Conservation (phyloP, 768 basidiomycete genomes). For the Trametopsis cervina region DNA sequence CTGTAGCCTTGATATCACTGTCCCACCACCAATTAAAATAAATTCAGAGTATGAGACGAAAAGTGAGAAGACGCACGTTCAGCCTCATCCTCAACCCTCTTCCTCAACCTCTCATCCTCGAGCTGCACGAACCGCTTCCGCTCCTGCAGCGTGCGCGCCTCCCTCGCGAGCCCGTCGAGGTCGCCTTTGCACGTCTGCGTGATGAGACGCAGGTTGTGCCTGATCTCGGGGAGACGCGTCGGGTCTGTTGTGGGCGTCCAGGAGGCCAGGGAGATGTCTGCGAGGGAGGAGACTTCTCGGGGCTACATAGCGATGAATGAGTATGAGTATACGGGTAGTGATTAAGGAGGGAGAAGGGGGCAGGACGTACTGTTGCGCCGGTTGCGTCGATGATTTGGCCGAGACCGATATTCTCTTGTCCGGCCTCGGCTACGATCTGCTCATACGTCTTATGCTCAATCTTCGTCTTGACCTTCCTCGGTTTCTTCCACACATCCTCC, state of each 20-base stretch:
- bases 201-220: conserved; percentile 90
- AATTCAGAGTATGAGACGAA: neutral
- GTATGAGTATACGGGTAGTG: conserved; percentile 8
- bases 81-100: conserved; percentile 70
- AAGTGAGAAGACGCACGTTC: conserved; percentile 51
- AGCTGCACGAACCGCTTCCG: conserved; percentile 62
- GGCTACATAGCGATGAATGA: conserved; percentile 39
- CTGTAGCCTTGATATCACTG: conserved; percentile 76
- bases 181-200: conserved; percentile 76
- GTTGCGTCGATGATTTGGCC: conserved; percentile 94
- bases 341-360: neutral
- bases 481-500: conserved; percentile 78
- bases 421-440: conserved; percentile 86
- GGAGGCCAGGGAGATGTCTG: conserved; percentile 64
- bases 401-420: conserved; percentile 50
- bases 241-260: conserved; percentile 89
- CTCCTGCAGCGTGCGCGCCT: conserved; percentile 79
- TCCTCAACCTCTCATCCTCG: conserved; percentile 67
- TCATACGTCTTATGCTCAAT: conserved; percentile 97
- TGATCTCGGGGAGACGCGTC: conserved; percentile 90
- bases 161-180: conserved; percentile 82
- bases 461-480: conserved; percentile 78
- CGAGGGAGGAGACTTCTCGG: conserved; percentile 81
- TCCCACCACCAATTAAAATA: no score
- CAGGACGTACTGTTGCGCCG: conserved; percentile 71